Conservation (phyloP, 768 basidiomycete species). For the Lactarius indigo region DNA sequence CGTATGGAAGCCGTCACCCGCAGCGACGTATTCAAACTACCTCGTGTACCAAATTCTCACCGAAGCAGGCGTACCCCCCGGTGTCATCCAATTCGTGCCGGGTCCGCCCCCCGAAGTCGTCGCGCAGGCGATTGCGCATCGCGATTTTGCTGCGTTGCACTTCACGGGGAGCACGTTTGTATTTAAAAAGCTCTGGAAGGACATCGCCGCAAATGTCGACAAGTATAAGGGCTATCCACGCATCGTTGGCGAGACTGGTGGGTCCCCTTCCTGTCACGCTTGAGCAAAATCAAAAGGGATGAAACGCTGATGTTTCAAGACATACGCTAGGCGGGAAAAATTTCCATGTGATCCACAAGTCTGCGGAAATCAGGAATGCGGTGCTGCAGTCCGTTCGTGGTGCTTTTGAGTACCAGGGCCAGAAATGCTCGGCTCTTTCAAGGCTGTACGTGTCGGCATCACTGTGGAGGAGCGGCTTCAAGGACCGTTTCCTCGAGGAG, state of each 20-base stretch:
- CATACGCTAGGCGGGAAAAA: constrained; percentile 77
- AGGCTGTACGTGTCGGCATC: constrained; percentile 86
- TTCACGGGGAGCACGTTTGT: constrained; percentile 96
- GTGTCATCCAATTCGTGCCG: constrained; percentile 96
- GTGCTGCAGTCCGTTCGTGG: constrained; percentile 83
- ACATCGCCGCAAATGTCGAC: constrained; percentile 86
- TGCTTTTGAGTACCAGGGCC: constrained; percentile 96
- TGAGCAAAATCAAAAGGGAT: background rate
- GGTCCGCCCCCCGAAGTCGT: constrained; percentile 85
- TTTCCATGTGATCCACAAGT: constrained; percentile 89
- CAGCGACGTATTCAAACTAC: constrained; percentile 94
- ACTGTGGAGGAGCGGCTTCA: constrained; percentile 84
- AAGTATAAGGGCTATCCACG: constrained; percentile 86
- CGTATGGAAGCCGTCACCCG: constrained; percentile 97
- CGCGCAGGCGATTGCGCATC: constrained; percentile 74
- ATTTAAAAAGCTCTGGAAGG: constrained; percentile 96
- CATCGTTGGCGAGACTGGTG: constrained; percentile 92
- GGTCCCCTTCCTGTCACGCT: background rate
- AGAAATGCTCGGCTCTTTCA: constrained; percentile 96
- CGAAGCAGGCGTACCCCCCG: constrained; percentile 91
- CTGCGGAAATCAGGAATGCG: constrained; percentile 86
- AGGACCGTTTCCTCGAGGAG: constrained; percentile 69
- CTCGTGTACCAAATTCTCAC: constrained; percentile 84
- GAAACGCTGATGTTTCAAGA: background rate
- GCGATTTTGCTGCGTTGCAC: constrained; percentile 82